Evolutionary conservation across 768 basidiomycete species (phyloP).

Genomic region (Thelephora ganbajun): DNA sequence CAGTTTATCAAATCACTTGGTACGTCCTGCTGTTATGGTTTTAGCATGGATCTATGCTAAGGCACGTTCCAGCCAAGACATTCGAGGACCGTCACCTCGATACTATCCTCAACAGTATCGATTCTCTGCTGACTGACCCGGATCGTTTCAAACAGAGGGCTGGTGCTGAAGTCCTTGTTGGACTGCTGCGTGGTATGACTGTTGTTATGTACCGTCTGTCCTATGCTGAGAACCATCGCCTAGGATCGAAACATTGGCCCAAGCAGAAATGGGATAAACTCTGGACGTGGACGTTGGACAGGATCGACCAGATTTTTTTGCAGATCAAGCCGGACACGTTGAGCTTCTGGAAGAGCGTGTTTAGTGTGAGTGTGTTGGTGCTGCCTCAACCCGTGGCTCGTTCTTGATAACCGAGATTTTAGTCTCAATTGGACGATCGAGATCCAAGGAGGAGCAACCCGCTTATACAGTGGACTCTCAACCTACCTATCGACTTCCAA

Average conservation of each 20-base stretch:
- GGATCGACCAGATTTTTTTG: slow-evolving; percentile 47
- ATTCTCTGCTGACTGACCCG: slow-evolving; percentile 44
- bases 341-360: slow-evolving; percentile 55
- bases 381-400: background rate
- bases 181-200: slow-evolving; percentile 53
- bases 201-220: slow-evolving; percentile 4
- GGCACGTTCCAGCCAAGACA: slow-evolving; percentile 42
- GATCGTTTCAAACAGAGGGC: slow-evolving; percentile 84
- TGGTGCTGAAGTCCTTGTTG: slow-evolving; percentile 59
- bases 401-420: background rate
- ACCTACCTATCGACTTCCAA: slow-evolving; percentile 67
- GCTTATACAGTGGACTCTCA: slow-evolving; percentile 64
- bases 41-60: slow-evolving; percentile 4
- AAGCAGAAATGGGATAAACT: slow-evolving; percentile 33
- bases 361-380: slow-evolving; percentile 29
- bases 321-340: slow-evolving; percentile 82
- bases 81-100: slow-evolving; percentile 41
- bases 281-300: slow-evolving; percentile 60
- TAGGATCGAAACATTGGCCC: slow-evolving; percentile 81
- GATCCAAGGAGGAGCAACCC: slow-evolving; percentile 70
- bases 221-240: background rate
- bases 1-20: slow-evolving; percentile 35
- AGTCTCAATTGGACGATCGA: slow-evolving; percentile 38
- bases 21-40: slow-evolving; percentile 13
- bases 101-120: slow-evolving; percentile 37